Percentiles rank a stretch among this genome's conserved stretches.
Conservation (phyloP, 179 eudicot genomes). For the Nepenthes alata region DNA sequence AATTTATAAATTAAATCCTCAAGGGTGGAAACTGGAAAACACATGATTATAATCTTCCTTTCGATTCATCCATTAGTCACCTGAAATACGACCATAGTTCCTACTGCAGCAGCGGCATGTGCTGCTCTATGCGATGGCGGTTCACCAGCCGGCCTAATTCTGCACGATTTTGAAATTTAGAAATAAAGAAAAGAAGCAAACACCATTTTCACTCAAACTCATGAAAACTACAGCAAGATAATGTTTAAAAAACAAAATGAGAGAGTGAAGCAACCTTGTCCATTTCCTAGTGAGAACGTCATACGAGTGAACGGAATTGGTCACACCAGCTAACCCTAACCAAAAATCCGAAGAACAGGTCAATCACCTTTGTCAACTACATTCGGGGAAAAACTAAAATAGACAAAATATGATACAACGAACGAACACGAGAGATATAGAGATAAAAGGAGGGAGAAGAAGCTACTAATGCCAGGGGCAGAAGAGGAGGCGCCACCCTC, state of each 20-base stretch:
- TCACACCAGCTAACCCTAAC: slow-evolving; percentile 83
- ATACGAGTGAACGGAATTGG: slow-evolving; percentile 69
- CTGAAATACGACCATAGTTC: slow-evolving; percentile 99
- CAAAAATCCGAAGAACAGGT: background rate
- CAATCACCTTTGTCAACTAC: background rate
- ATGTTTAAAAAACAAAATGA: background rate
- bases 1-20: background rate
- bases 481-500: slow-evolving; percentile 59
- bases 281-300: slow-evolving; percentile 74
- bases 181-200: background rate
- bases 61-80: slow-evolving; percentile 24
- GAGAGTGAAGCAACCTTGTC: slow-evolving; percentile 48
- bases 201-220: background rate
- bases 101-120: slow-evolving; percentile 85
- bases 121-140: slow-evolving; percentile 99
- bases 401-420: background rate
- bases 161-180: slow-evolving; percentile 4
- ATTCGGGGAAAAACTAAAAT: background rate
- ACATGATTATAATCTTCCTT: background rate
- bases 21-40: background rate
- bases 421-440: background rate
- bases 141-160: slow-evolving; percentile 81
- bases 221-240: too few species aligned
- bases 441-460: background rate
- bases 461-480: slow-evolving; percentile 33